A percentile compares a stretch with the other conserved stretches of the same genome.
Conservation (phyloP, 108 stramenopile species). For the Aurantiochytrium sp. region DNA sequence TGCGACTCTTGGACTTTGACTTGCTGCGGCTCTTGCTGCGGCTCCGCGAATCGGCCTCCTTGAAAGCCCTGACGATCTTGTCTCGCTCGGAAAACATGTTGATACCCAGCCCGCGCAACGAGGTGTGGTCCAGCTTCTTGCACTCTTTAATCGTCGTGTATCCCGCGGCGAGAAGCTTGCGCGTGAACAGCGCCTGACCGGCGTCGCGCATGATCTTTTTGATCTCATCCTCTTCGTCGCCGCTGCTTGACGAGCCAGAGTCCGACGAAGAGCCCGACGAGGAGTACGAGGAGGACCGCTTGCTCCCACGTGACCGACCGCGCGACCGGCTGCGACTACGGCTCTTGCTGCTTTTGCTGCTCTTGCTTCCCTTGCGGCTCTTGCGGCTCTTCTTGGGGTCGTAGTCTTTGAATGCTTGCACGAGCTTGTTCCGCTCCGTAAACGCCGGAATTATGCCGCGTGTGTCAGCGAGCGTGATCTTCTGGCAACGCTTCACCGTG, state of each 20-base stretch:
- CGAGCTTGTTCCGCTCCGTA: too few relatives aligned
- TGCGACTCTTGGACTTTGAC: too few relatives aligned
- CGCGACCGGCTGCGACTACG: too few relatives aligned
- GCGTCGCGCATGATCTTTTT: background rate
- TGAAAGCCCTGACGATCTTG: background rate
- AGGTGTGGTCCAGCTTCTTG: background rate
- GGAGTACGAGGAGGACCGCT: background rate
- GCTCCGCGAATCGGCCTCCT: background rate
- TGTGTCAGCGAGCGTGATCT: too few relatives aligned
- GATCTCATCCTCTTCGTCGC: background rate
- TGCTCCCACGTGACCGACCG: background rate
- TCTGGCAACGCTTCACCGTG: too few relatives aligned
- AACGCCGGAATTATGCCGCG: too few relatives aligned
- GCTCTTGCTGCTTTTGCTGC: background rate
- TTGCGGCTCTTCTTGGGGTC: background rate
- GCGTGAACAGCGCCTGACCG: background rate
- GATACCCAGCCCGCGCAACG: background rate
- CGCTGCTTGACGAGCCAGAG: background rate
- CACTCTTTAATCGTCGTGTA: background rate
- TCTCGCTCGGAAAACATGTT: background rate
- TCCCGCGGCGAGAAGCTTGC: background rate
- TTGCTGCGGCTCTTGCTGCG: too few relatives aligned
- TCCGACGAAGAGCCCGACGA: background rate
- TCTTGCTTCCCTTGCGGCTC: background rate
- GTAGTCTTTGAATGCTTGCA: background rate